Evolutionary conservation across 768 basidiomycete species (phyloP), one percentile per base, ranked within the genome.

Genomic region (Trametes sanguinea): DNA sequence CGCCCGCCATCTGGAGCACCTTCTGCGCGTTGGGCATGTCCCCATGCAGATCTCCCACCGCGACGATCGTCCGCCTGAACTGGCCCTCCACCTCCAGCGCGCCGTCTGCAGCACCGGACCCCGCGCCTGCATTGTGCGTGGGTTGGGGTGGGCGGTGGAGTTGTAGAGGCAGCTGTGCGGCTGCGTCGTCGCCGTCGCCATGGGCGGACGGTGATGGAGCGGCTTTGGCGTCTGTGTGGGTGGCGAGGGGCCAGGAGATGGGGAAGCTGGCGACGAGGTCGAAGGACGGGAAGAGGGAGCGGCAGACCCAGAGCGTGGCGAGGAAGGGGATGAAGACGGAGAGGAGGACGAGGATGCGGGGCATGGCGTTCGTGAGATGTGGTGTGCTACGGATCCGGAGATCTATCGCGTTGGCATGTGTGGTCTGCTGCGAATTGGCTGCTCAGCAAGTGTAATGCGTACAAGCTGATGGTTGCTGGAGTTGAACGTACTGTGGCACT

Each of bases 1-100:
- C 88, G 1, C 81, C 80, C 1, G 92, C 85, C 80, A 94, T 94
- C 39, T 87, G 79, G 33, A 98, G 78, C 22, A 98, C 94, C 44
- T 79, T 82, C 65, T 82, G 83, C 10, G 94, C 89, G 71, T 95
- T 96, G 0, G 79, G 77, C 32, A 92, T 69, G 76, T 97, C 94
- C 0, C 96, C 95, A 67, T 98, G 96, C 37, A 98, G 75, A 68
- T 98, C 96, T 0, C 94, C 95, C 0, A 97, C 89, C 10, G 93
- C 95, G 0, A 96, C 85, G 27, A 98, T 90, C 63, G 83, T 85
- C 42, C 69, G 51, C 32, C 16, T 67, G 54, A 71, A 73, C 27
- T 61, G 37, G 35, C 65, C 63, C 17, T 54, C 50, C 1, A 35
- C 35, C 35, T 37, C 35, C 35, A 37, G 1, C 6, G 6, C 11